A percentile compares a stretch with the other conserved stretches of the same genome.
phyloP scores from a whole-genome alignment of 2,329 filamentous ascomycete genomes.

The Alternaria brassicae region DNA sequence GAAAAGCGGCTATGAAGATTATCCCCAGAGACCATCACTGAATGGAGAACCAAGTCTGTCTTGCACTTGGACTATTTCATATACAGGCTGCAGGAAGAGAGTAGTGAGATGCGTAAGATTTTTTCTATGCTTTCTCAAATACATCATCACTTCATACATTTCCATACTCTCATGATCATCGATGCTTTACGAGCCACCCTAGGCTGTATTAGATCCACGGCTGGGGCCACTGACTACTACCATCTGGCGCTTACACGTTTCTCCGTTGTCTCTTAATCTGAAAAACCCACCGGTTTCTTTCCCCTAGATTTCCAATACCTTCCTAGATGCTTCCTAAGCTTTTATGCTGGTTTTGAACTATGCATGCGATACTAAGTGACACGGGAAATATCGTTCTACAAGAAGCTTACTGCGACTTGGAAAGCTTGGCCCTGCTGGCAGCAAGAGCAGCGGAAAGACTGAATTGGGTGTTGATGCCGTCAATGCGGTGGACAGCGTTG shows the following conservation, averaged over 20 bases:
- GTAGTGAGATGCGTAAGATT: background rate
- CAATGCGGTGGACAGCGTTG: slow-evolving; percentile 82
- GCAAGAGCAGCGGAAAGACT: slow-evolving; percentile 71
- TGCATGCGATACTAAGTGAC: background rate
- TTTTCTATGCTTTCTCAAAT: background rate
- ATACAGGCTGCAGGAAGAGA: background rate
- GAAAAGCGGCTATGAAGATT: background rate
- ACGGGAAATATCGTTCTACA: background rate
- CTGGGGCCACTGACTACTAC: background rate
- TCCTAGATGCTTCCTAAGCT: background rate
- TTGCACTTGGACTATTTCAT: background rate
- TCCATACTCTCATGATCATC: background rate
- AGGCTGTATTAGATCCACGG: background rate
- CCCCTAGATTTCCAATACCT: background rate
- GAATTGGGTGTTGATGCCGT: slow-evolving; percentile 74
- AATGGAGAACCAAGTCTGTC: background rate
- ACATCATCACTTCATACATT: background rate
- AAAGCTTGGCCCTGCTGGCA: slow-evolving; percentile 52
- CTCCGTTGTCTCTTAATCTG: background rate
- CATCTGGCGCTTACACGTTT: background rate
- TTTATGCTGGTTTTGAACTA: background rate
- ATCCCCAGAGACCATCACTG: background rate
- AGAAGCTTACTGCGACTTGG: slow-evolving; percentile 16
- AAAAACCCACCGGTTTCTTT: background rate
- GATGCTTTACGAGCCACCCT: background rate